A percentile compares a stretch with the other conserved stretches of the same genome.
Evolutionary conservation across 2,329 filamentous ascomycete species (phyloP).

Genomic region (Apiospora saccharicola): DNA sequence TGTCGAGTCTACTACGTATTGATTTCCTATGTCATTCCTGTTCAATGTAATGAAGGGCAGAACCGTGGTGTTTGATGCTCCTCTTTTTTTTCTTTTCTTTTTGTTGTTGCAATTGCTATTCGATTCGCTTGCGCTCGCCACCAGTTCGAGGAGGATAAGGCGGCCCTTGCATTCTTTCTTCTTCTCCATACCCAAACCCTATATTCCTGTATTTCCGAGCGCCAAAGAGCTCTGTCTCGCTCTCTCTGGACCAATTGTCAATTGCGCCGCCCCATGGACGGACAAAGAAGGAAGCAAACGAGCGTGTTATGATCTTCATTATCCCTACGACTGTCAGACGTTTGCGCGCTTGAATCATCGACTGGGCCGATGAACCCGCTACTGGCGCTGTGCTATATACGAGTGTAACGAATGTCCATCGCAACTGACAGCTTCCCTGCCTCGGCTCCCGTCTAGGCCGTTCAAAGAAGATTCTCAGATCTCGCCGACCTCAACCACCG

Average conservation of each 20-base stretch:
- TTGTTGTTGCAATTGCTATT: not conserved
- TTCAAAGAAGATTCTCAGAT: conserved; percentile 52
- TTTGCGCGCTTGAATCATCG: conserved; percentile 20
- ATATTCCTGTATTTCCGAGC: conserved; percentile 24
- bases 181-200: conserved; percentile 27
- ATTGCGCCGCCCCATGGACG: conserved; percentile 16
- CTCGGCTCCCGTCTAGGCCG: conserved; percentile 39
- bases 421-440: conserved; percentile 42
- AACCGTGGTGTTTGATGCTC: not conserved
- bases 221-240: conserved; percentile 7
- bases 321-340: conserved; percentile 16
- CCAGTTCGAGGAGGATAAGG: conserved; percentile 11
- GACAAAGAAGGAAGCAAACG: conserved; percentile 15
- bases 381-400: conserved; percentile 5
- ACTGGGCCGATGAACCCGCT: conserved; percentile 16
- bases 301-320: conserved; percentile 11
- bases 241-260: not conserved
- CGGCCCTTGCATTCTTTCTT: conserved; percentile 25
- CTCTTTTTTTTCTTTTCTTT: conserved; percentile 20
- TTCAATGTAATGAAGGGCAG: conserved; percentile 12
- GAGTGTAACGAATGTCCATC: conserved; percentile 7
- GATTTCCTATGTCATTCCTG: conserved; percentile 19
- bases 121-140: conserved; percentile 10
- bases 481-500: conserved; percentile 57
- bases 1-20: conserved; percentile 21